Percentiles rank a stretch among this genome's conserved stretches.
Evolutionary conservation across 1,139 yeast species (phyloP).

Genomic region (Kluyveromyces marxianus): DNA sequence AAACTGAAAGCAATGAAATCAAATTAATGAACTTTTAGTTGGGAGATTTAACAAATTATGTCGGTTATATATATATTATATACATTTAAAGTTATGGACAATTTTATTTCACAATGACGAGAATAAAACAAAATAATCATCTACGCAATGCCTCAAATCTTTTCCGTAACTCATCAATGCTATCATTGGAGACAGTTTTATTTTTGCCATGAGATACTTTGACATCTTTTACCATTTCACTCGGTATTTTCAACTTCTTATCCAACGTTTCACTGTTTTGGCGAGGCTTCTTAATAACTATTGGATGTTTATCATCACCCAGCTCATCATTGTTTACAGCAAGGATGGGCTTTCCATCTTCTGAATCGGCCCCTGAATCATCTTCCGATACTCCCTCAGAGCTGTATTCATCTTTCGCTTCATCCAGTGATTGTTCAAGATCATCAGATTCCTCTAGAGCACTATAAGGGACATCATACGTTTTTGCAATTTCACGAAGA

Average conservation of each 20-base stretch:
- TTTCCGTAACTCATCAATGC: slow-evolving; percentile 45
- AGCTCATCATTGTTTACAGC: slow-evolving; percentile 29
- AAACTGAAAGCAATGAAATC: slow-evolving; percentile 34
- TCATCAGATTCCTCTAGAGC: slow-evolving; percentile 32
- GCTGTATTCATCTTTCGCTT: slow-evolving; percentile 21
- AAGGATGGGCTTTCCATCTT: slow-evolving; percentile 27
- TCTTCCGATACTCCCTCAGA: slow-evolving; percentile 21
- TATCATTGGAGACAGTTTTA: slow-evolving; percentile 31
- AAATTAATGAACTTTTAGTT: background rate
- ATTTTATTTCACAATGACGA: background rate
- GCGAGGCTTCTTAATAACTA: slow-evolving; percentile 39
- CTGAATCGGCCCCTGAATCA: slow-evolving; percentile 15
- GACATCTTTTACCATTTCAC: slow-evolving; percentile 31
- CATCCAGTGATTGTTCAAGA: slow-evolving; percentile 13
- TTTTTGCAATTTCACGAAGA: slow-evolving; percentile 70
- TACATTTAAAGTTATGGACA: background rate
- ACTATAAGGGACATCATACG: slow-evolving; percentile 71
- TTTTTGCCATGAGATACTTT: slow-evolving; percentile 19
- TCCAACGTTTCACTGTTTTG: slow-evolving; percentile 40
- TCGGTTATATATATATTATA: background rate
- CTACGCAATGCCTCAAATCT: slow-evolving; percentile 45
- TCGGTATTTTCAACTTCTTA: slow-evolving; percentile 38
- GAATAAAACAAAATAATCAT: slow-evolving; percentile 6
- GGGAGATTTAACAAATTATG: background rate
- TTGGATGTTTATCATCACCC: slow-evolving; percentile 34